Base-by-base conservation (phyloP, 2,329 filamentous ascomycete species). In the Epichloe sp. region DNA sequence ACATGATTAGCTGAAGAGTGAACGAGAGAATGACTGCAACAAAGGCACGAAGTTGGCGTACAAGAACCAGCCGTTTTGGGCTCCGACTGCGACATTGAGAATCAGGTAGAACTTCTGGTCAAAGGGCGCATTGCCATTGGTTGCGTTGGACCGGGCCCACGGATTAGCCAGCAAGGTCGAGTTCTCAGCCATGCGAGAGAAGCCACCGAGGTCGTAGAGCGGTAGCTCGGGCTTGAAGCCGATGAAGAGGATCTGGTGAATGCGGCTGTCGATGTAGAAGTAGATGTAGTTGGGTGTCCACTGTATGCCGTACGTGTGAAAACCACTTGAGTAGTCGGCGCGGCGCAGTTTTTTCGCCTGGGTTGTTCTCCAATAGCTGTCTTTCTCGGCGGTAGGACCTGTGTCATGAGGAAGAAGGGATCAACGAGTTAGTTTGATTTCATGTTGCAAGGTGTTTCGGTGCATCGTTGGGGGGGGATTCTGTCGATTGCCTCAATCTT, bases 231-330 rank as follows among this genome's bases (percentile, higher is more conserved):
- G 48, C n/a, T 59, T 58, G 55, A 71, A 69, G 11, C 63, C 63
- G 15, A 67, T 57, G 53, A 67, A 69, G 44, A 69, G 56, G 53
- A 70, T 67, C 56, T 71, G 64, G 17, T 63, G 60, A 14, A 72
- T 60, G 15, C 68, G 65, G 56, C 63, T 68, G 59, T 78, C 72
- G 38, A 78, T 62, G 58, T 74, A 79, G 26, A 73, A 76, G 63
- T 74, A 78, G 19, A 79, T 64, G 61, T 77, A 77, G 42, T 72
- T 67, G 47, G 71, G 65, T 2, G 65, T 69, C 76, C 76, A 79
- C 56, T 78, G 73, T 15, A 78, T 55, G 5, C 74, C 76, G 54
- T 69, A 79, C 1, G 71, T 78, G 60, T 78, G 72, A 57, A 71
- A 77, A 2, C 55, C 57, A 11, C 68, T 58, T 4, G 68, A 63